Evolutionary conservation across 768 basidiomycete genomes (phyloP).

Genomic region (Tulasnella sp.): DNA sequence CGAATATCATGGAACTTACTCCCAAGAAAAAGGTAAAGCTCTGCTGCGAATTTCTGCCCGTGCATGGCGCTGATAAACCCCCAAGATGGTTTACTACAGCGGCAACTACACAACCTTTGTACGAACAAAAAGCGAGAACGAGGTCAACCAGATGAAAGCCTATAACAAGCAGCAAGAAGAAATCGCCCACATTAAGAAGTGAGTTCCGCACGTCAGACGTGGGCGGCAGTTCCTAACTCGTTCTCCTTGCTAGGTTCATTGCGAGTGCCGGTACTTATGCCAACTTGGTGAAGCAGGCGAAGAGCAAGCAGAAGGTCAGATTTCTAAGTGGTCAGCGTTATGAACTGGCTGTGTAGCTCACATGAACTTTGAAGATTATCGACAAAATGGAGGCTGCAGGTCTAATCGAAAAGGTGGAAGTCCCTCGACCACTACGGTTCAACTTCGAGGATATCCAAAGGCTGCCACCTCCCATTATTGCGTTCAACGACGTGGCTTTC

Average conservation of each 20-base stretch:
- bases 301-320: conserved; percentile 87
- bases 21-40: conserved; percentile 65
- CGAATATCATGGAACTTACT: conserved; percentile 96
- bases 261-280: conserved; percentile 99
- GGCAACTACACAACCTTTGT: conserved; percentile 99
- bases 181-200: conserved; percentile 98
- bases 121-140: conserved; percentile 93
- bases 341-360: not conserved
- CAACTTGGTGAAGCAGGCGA: conserved; percentile 96
- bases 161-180: conserved; percentile 98
- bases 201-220: conserved; percentile 34
- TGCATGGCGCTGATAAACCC: not conserved
- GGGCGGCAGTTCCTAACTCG: not conserved
- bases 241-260: conserved; percentile 65
- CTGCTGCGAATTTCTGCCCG: not conserved
- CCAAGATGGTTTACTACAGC: conserved; percentile 75
- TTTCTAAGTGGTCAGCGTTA: not conserved
- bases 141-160: conserved; percentile 99
- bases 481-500: conserved; percentile 92
- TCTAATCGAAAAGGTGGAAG: conserved; percentile 86
- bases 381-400: conserved; percentile 99
- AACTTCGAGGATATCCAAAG: conserved; percentile 94
- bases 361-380: conserved; percentile 57
- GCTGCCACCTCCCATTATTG: conserved; percentile 95
- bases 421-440: conserved; percentile 71